Conservation (phyloP, 139 green algal genomes). For the Chlamydomonas urium region DNA sequence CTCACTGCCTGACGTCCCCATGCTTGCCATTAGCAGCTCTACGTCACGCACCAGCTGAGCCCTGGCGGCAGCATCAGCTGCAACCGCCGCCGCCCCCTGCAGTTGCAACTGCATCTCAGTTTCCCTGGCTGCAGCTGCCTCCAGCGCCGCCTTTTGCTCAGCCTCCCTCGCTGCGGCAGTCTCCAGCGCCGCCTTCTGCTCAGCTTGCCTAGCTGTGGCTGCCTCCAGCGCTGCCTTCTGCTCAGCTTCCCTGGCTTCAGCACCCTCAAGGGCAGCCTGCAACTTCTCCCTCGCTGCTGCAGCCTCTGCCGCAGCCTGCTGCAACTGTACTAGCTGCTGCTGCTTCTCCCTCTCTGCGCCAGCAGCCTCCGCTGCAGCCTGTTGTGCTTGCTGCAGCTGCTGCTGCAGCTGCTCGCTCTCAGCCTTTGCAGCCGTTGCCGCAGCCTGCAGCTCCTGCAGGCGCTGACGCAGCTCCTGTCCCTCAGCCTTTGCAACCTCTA, state of each 20-base stretch:
- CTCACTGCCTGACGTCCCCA: too few relatives aligned
- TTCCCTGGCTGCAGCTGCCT: not conserved
- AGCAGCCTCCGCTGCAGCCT: too few relatives aligned
- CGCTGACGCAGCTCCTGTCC: too few relatives aligned
- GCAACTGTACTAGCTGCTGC: not conserved
- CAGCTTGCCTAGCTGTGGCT: not conserved
- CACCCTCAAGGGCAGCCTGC: not conserved
- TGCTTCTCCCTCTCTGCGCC: not conserved
- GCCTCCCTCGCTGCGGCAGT: not conserved
- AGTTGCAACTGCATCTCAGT: not conserved
- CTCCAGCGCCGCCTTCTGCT: slow-evolving; percentile 2
- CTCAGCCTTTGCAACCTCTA: too few relatives aligned
- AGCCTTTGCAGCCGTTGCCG: too few relatives aligned
- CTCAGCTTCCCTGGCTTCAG: not conserved
- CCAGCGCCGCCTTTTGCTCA: not conserved
- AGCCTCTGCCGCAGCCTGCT: not conserved
- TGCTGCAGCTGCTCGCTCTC: too few relatives aligned
- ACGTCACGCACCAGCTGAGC: not conserved
- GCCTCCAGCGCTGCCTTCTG: not conserved
- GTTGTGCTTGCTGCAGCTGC: too few relatives aligned
- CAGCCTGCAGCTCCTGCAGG: too few relatives aligned
- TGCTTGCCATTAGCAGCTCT: too few relatives aligned
- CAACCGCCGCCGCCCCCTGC: not conserved
- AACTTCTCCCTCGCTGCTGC: too few relatives aligned
- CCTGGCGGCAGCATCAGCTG: not conserved